Conservation (phyloP, 345 rosid species). For the Bruguiera sexangula region DNA sequence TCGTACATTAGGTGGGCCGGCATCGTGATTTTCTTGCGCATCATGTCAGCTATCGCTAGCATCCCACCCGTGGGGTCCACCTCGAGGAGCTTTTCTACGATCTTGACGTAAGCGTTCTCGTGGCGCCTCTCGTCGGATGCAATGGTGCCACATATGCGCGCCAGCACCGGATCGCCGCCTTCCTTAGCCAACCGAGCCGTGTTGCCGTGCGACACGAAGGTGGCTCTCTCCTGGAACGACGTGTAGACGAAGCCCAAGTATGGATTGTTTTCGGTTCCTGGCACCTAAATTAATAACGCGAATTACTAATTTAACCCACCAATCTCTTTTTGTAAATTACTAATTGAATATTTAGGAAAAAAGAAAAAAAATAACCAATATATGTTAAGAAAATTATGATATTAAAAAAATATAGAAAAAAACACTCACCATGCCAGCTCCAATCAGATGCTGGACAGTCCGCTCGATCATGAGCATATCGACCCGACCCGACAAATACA, state of each 20-base stretch:
- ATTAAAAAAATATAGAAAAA: neutral
- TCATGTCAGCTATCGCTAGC: constrained; percentile 51
- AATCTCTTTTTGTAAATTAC: too few relatives aligned
- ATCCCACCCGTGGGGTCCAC: constrained; percentile 53
- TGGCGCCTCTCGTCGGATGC: constrained; percentile 77
- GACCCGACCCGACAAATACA: constrained; percentile 75
- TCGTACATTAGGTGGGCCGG: constrained; percentile 71
- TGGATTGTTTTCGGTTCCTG: constrained; percentile 68
- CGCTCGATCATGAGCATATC: constrained; percentile 63
- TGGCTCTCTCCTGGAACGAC: constrained; percentile 86
- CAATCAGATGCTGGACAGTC: constrained; percentile 60
- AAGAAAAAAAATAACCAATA: too few relatives aligned
- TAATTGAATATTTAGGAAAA: neutral
- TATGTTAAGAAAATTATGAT: too few relatives aligned
- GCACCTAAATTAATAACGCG: constrained; percentile 35
- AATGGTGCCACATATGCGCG: constrained; percentile 65
- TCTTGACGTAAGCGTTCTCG: constrained; percentile 51
- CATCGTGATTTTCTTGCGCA: constrained; percentile 66
- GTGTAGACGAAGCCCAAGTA: constrained; percentile 80
- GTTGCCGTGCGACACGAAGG: constrained; percentile 78
- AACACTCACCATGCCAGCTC: constrained; percentile 61
- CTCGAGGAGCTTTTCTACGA: constrained; percentile 61
- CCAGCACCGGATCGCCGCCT: constrained; percentile 53
- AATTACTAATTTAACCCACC: too few relatives aligned
- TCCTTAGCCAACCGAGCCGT: constrained; percentile 61